A percentile compares a stretch with the other conserved stretches of the same genome.
Evolutionary conservation across 352 stramenopile genomes (phyloP).

Genomic region (Phytophthora citricola): DNA sequence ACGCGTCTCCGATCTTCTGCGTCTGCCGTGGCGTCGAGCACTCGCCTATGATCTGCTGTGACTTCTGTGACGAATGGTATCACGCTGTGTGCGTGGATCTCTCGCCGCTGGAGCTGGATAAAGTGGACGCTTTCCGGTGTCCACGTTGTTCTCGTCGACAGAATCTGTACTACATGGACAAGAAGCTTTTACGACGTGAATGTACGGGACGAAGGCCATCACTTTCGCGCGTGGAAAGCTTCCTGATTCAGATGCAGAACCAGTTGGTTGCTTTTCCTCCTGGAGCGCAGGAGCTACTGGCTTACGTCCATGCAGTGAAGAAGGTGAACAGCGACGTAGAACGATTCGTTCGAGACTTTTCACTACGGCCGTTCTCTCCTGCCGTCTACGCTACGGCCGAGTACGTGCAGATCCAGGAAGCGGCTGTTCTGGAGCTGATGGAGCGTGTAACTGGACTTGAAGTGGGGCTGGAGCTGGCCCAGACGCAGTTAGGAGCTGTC

Average conservation of each 20-base stretch:
- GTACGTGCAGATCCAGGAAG: slow-evolving; percentile 38
- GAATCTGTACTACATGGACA: slow-evolving; percentile 76
- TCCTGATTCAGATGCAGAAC: slow-evolving; percentile 63
- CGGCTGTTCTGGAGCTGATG: slow-evolving; percentile 53
- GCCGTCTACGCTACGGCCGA: slow-evolving; percentile 52
- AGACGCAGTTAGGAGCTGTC: slow-evolving; percentile 62
- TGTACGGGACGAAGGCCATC: slow-evolving; percentile 58
- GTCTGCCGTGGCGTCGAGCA: slow-evolving; percentile 69
- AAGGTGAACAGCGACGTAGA: slow-evolving; percentile 45
- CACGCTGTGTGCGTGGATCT: slow-evolving; percentile 78
- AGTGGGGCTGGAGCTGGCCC: slow-evolving; percentile 57
- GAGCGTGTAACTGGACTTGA: slow-evolving; percentile 67
- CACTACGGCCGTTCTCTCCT: slow-evolving; percentile 52
- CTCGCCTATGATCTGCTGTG: slow-evolving; percentile 88
- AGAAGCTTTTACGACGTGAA: slow-evolving; percentile 54
- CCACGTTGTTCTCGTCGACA: slow-evolving; percentile 68
- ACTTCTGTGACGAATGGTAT: slow-evolving; percentile 91
- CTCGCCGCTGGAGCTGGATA: slow-evolving; percentile 55
- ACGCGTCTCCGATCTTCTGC: slow-evolving; percentile 58
- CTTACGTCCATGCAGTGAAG: slow-evolving; percentile 62
- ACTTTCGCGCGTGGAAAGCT: slow-evolving; percentile 54
- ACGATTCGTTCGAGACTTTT: slow-evolving; percentile 51
- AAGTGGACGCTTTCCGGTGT: slow-evolving; percentile 78
- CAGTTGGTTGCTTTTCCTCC: slow-evolving; percentile 60
- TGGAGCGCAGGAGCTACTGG: slow-evolving; percentile 55